phyloP scores from a whole-genome alignment of 371 early-diverging fungal species.

The Cladochytrium tenue region DNA sequence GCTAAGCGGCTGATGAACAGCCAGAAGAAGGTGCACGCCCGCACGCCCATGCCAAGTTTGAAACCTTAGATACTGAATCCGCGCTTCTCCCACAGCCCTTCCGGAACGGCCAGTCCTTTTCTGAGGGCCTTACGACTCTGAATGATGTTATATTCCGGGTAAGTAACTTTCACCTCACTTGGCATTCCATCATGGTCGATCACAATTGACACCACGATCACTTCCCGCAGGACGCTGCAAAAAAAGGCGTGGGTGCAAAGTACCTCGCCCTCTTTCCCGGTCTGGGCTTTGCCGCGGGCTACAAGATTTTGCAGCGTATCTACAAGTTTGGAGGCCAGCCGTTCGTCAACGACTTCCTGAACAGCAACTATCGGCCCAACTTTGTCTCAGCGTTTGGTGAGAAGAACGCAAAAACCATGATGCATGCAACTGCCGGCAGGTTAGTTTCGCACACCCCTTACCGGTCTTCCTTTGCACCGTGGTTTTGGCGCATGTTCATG shows the following conservation, averaged over 20 bases:
- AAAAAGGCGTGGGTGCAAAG: conserved; percentile 70
- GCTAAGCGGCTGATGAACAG: too few relatives aligned
- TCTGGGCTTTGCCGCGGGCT: conserved; percentile 92
- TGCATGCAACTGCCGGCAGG: conserved; percentile 95
- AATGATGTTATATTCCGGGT: conserved; percentile 83
- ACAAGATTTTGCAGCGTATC: conserved; percentile 83
- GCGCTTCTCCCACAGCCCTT: conserved; percentile 54
- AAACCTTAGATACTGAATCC: too few relatives aligned
- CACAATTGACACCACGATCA: not conserved
- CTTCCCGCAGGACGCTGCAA: conserved; percentile 69
- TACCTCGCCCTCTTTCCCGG: conserved; percentile 95
- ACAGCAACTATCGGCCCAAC: conserved; percentile 71
- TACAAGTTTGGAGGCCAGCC: conserved; percentile 99
- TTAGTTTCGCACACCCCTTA: conserved; percentile 12
- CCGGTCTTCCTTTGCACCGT: not conserved
- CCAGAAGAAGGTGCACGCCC: too few relatives aligned
- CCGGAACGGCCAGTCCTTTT: conserved; percentile 55
- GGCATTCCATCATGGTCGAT: not conserved
- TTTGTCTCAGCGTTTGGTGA: conserved; percentile 87
- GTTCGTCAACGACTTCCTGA: conserved; percentile 88
- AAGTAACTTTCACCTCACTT: conserved; percentile 1
- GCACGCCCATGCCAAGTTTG: too few relatives aligned
- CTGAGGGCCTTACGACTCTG: conserved; percentile 63
- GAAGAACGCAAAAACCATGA: conserved; percentile 88
- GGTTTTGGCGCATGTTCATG: too few relatives aligned